These are phyloP conservation scores for Pseudocercospora vitis DNA, from an alignment of 2,329 filamentous ascomycete species.

Conservation along the genomic window DNA sequence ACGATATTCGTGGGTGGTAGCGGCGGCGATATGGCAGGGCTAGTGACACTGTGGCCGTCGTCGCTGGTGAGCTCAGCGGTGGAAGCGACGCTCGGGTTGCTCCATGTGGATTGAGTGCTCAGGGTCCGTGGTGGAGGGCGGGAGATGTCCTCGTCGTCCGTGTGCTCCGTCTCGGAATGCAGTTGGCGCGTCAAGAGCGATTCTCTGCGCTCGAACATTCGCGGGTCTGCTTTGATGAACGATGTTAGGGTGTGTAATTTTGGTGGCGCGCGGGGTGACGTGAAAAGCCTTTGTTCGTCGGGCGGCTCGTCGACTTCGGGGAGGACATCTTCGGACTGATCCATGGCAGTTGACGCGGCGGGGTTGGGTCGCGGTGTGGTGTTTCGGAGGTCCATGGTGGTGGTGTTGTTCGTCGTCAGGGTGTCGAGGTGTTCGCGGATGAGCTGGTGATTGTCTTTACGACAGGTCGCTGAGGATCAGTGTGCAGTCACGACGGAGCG, in stretches of 20 bases:
- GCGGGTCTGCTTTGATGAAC: constrained; percentile 47
- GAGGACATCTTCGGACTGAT: constrained; percentile 58
- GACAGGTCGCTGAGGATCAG: background rate
- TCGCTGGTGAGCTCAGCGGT: constrained; percentile 94
- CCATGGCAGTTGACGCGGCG: constrained; percentile 30
- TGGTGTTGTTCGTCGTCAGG: background rate
- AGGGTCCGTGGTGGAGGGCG: constrained; percentile 42
- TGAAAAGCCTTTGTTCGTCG: constrained; percentile 51
- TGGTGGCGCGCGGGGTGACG: constrained; percentile 15
- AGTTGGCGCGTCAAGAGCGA: constrained; percentile 88
- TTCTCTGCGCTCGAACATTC: constrained; percentile 60
- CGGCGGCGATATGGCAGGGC: constrained; percentile 84
- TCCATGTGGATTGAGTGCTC: constrained; percentile 67
- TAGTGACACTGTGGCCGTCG: constrained; percentile 71
- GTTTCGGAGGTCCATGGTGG: constrained; percentile 22
- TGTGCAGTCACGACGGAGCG: background rate
- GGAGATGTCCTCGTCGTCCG: constrained; percentile 40
- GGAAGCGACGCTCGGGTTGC: constrained; percentile 76
- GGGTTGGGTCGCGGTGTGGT: constrained; percentile 19
- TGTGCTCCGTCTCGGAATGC: constrained; percentile 53
- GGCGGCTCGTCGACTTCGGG: constrained; percentile 86
- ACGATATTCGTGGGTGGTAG: constrained; percentile 57
- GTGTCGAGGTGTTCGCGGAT: background rate
- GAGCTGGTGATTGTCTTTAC: constrained; percentile 1
- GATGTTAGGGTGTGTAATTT: constrained; percentile 16